phyloP scores from a whole-genome alignment of 345 rosid genomes.

The Bruguiera parviflora region DNA sequence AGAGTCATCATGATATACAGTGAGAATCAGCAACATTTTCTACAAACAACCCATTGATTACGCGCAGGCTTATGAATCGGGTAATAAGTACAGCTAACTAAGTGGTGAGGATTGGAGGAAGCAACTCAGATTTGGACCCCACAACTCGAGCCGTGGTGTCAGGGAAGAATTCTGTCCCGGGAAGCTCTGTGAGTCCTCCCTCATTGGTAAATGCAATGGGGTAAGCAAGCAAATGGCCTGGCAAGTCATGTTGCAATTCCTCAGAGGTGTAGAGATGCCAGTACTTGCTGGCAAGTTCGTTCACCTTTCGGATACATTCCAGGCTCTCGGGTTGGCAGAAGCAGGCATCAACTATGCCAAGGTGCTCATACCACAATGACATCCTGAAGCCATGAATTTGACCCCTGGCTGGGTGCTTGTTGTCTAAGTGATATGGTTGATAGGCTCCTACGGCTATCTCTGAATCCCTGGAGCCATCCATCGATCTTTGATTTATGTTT shows the following conservation, averaged over 20 bases:
- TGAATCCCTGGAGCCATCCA: slow-evolving; percentile 51
- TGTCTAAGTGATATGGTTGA: slow-evolving; percentile 37
- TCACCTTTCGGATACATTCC: slow-evolving; percentile 39
- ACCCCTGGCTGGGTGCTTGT: slow-evolving; percentile 36
- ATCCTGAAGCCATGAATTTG: slow-evolving; percentile 48
- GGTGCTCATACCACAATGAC: slow-evolving; percentile 51
- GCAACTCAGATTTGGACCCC: slow-evolving; percentile 38
- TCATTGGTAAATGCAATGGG: slow-evolving; percentile 28
- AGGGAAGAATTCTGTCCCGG: slow-evolving; percentile 35
- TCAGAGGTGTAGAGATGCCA: slow-evolving; percentile 36
- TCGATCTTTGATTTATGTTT: slow-evolving; percentile 52
- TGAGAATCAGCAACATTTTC: no score
- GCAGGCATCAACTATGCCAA: slow-evolving; percentile 23
- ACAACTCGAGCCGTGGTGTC: slow-evolving; percentile 42
- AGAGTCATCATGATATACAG: no score
- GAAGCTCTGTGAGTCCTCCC: slow-evolving; percentile 32
- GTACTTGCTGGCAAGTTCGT: slow-evolving; percentile 28
- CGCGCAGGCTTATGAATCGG: no score
- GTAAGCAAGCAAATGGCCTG: slow-evolving; percentile 47
- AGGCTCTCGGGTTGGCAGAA: slow-evolving; percentile 40
- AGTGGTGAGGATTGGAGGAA: slow-evolving; percentile 45
- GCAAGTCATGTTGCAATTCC: slow-evolving; percentile 33
- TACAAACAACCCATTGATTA: no score
- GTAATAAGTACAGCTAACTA: slow-evolving; percentile 6
- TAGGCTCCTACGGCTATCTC: slow-evolving; percentile 56